phyloP scores from a whole-genome alignment of 2,329 filamentous ascomycete species.

The Diplodia sapinea region DNA sequence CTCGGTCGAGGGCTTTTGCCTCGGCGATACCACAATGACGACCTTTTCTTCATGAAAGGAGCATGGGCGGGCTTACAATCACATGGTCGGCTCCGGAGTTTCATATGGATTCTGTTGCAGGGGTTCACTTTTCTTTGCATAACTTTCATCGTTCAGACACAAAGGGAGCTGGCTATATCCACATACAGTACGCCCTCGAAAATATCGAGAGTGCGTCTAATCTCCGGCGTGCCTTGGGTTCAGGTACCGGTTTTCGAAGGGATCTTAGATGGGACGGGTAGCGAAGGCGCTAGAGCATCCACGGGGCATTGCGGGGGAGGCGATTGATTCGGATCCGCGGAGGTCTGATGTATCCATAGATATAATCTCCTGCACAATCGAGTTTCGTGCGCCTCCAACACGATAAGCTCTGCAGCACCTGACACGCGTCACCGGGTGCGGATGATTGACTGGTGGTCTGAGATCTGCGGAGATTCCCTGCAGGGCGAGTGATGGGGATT shows the following conservation, averaged over 20 bases:
- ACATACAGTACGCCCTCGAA: constrained; percentile 28
- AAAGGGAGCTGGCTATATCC: constrained; percentile 28
- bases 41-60: constrained; percentile 30
- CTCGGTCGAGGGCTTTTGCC: constrained; percentile 7
- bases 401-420: constrained; percentile 6
- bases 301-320: constrained; percentile 18
- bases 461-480: constrained; percentile 26
- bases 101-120: constrained; percentile 22
- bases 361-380: constrained; percentile 25
- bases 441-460: constrained; percentile 21
- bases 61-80: constrained; percentile 28
- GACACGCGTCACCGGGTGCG: constrained; percentile 9
- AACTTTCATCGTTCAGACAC: constrained; percentile 27
- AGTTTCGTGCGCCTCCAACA: constrained; percentile 22
- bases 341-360: constrained; percentile 27
- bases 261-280: constrained; percentile 20
- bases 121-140: constrained; percentile 20
- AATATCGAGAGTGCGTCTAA: constrained; percentile 29
- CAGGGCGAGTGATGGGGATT: constrained; percentile 4
- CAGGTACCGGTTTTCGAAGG: constrained; percentile 22
- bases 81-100: constrained; percentile 24
- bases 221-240: constrained; percentile 27
- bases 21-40: constrained; percentile 22
- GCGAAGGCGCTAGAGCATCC: constrained; percentile 26
- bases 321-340: constrained; percentile 17